Conservation (phyloP, 2,329 filamentous ascomycete genomes). For the Pezicula radicicola region DNA sequence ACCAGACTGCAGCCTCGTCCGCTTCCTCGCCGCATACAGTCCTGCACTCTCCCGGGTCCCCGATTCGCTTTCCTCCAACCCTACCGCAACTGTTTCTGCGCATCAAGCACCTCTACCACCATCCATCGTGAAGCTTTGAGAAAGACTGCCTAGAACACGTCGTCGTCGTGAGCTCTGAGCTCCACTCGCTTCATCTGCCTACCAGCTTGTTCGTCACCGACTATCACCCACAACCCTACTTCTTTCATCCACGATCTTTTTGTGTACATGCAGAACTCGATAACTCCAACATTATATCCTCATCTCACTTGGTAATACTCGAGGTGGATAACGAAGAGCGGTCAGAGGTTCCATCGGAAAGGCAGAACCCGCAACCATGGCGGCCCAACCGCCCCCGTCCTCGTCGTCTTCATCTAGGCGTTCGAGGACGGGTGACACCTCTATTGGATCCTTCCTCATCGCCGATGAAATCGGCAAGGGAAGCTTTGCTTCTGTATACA, state of each 20-base stretch:
- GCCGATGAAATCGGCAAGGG: conserved; percentile 93
- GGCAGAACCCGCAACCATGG: conserved; percentile 26
- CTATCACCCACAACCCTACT: background rate
- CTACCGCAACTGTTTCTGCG: background rate
- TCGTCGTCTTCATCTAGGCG: conserved; percentile 35
- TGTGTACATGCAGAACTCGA: conserved; percentile 33
- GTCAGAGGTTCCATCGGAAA: conserved; percentile 7
- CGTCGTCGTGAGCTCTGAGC: background rate
- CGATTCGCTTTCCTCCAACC: background rate
- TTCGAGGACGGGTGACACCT: conserved; percentile 35
- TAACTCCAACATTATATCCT: conserved; percentile 29
- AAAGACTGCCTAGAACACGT: background rate
- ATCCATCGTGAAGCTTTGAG: background rate
- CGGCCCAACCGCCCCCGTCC: conserved; percentile 39
- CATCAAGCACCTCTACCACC: background rate
- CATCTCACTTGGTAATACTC: conserved; percentile 30
- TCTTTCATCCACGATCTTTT: conserved; percentile 5
- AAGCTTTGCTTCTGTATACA: conserved; percentile 95
- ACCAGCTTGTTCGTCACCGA: background rate
- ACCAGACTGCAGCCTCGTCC: background rate
- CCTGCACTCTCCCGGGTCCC: background rate
- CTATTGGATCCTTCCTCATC: conserved; percentile 74
- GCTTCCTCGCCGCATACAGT: background rate
- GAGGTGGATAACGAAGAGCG: conserved; percentile 12
- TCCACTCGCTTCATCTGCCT: background rate